Base-by-base conservation (phyloP, 768 basidiomycete genomes). In the Fomitopsis serialis region DNA sequence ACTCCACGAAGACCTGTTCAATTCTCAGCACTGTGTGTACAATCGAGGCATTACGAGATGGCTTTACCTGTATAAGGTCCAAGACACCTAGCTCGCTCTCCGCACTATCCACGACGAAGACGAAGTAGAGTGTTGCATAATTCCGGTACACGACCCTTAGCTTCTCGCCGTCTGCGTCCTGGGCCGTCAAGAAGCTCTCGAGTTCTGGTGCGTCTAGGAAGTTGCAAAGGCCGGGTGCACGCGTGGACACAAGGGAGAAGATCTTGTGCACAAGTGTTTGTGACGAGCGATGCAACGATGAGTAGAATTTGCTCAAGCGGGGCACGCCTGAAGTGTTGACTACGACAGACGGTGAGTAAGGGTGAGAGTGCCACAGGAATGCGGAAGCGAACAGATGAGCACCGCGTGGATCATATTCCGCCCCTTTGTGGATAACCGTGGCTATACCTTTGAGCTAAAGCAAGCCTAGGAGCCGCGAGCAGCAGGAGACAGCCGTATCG, bases 71-170 rank as follows among this genome's bases (percentile, higher is more conserved):
- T 47, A 99, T 98, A 56, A 99, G 72, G 66, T 99, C 97, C 43
- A 99, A 72, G 58, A 98, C 88, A 3, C 96, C 97, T 22, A 99
- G 78, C 70, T 98, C 97, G 63, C 94, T 98, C 73, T 99, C 97
- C 17, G 92, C 89, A 24, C 85, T 85, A 65, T 98, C 96, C 5
- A 98, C 95, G 5, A 98, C 92, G 68, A 98, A 95, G 12, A 96
- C 93, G 64, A 99, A 98, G 70, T 92, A 93, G 36, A 99, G 78
- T 1, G 96, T 98, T 3, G 96, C 96, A 67, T 98, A 98, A 69
- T 85, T 92, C 48, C 96, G 76, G 70, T 98, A 98, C 29, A 98
- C 92, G 40, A 98, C 90, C 54, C 89, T 77, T 76, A 90, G 84
- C 65, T 80, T 76, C 59, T 87, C 85, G 52, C 70, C 74, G 29